Evolutionary conservation across 306 rosid genomes (phyloP), one percentile per base, ranked within the genome.

Genomic region (Citrullus colocynthis): DNA sequence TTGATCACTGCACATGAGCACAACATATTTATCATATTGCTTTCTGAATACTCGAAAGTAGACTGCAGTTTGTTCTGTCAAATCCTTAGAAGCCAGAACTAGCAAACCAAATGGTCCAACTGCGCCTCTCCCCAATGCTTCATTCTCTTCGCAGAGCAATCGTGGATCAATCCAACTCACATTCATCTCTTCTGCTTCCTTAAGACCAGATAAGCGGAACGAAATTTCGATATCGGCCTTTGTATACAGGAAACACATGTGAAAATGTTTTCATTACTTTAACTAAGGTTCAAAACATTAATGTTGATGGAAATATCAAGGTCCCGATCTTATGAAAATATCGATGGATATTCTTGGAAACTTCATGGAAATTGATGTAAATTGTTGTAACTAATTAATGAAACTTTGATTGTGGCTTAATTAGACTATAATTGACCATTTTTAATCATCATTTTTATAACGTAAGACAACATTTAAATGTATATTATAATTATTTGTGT

Each of bases 1-100:
- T 32, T 85, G 89, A 71, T 89, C 97, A 73, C 90, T 91, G 78
- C 97, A 89, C 95, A 91, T 89, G 12, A 91, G 72, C 78, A 90
- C 89, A 12, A 81, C 45, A 75, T 84, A 88, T 80, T 78, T 36
- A 15, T 72, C 42, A 28, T 85, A 17, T 73, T 13, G 79, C 85
- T 78, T 79, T 51, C 78, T 87, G 65, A 78, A 89, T 54, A 89
- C 61, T 30, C 79, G 66, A 62, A 89, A 89, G 86, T 74, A 88
- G 56, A 91, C 49, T 10, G 86, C 85, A 57, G 93, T 91, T 7
- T 88, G 84, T 75, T 91, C 92, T 58, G 78, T 41, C 64, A 80
- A 82, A 59, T 87, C 86, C 67, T 84, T 54, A 54, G 93, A 89
- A 42, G 87, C 97, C 76, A 91, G 82, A 74, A 82, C 88, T 69